phyloP scores from a whole-genome alignment of 2,329 filamentous ascomycete genomes.

The Aureobasidium vineae region DNA sequence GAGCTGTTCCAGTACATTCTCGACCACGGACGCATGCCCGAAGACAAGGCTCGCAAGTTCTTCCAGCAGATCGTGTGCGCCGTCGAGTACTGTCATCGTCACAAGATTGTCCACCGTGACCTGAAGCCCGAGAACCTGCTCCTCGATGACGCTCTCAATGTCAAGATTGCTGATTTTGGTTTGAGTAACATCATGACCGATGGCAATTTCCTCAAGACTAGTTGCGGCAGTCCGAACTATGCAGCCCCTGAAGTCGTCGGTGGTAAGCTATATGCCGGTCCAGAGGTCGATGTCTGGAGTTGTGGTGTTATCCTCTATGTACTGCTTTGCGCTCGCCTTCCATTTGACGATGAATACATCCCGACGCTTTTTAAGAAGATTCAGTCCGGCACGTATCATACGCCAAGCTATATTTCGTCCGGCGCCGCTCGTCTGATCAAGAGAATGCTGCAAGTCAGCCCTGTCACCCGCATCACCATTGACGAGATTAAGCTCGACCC shows the following conservation, averaged over 20 bases:
- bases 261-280: slow-evolving; percentile 94
- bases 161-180: slow-evolving; percentile 99
- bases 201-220: slow-evolving; percentile 98
- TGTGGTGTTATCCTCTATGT: slow-evolving; percentile 67
- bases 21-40: slow-evolving; percentile 84
- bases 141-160: slow-evolving; percentile 91
- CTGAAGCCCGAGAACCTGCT: slow-evolving; percentile 96
- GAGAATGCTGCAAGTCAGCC: slow-evolving; percentile 93
- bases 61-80: slow-evolving; percentile 99
- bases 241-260: slow-evolving; percentile 97
- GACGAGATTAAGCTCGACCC: slow-evolving; percentile 89
- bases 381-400: slow-evolving; percentile 86
- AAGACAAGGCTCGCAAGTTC: slow-evolving; percentile 91
- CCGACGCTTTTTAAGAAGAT: slow-evolving; percentile 98
- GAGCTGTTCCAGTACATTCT: slow-evolving; percentile 99
- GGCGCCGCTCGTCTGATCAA: slow-evolving; percentile 81
- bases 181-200: slow-evolving; percentile 99
- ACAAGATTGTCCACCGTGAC: slow-evolving; percentile 98
- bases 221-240: slow-evolving; percentile 97
- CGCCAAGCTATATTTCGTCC: slow-evolving; percentile 84
- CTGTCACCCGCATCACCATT: slow-evolving; percentile 90
- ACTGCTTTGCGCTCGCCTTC: slow-evolving; percentile 66
- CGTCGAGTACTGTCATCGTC: slow-evolving; percentile 96
- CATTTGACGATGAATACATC: slow-evolving; percentile 98
- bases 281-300: slow-evolving; percentile 98